These are phyloP conservation scores for Rosa chinensis DNA, from an alignment of 306 rosid species.

Conservation along the genomic window DNA sequence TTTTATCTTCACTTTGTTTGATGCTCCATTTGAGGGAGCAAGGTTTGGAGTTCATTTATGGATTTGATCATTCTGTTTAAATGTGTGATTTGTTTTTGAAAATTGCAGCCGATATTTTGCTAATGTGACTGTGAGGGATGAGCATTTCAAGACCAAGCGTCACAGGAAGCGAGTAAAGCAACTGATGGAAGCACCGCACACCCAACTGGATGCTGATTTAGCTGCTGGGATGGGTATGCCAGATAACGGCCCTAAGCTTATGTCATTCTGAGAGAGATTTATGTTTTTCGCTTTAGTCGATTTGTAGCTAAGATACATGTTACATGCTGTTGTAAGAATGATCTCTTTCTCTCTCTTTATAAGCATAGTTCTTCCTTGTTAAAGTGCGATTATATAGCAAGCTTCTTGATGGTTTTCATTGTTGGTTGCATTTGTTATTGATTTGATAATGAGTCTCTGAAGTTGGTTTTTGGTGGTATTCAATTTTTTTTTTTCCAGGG, in stretches of 20 bases:
- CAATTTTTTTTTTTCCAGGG: background rate
- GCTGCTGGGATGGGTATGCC: constrained; percentile 99
- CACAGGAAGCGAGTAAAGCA: constrained; percentile 73
- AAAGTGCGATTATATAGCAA: background rate
- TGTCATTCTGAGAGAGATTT: constrained; percentile 41
- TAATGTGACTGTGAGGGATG: constrained; percentile 78
- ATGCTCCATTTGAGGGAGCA: too few relatives aligned
- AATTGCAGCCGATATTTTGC: constrained; percentile 82
- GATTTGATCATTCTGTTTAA: background rate
- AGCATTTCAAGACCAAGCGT: constrained; percentile 85
- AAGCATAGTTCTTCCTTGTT: background rate
- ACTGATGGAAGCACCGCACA: constrained; percentile 90
- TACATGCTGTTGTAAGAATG: constrained; percentile 18
- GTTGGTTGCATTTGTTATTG: background rate
- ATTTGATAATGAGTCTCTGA: background rate
- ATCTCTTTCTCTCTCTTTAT: background rate
- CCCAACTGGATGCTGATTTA: constrained; percentile 88
- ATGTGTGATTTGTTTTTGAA: background rate
- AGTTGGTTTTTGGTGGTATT: background rate
- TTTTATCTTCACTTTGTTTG: too few relatives aligned
- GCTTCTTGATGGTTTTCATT: background rate
- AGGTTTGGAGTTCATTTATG: too few relatives aligned
- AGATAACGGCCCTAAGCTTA: constrained; percentile 89
- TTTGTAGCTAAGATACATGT: constrained; percentile 9
- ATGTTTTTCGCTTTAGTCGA: background rate